These are phyloP conservation scores for Lentinus tigrinus DNA, from an alignment of 768 basidiomycete species.

Conservation along the genomic window DNA sequence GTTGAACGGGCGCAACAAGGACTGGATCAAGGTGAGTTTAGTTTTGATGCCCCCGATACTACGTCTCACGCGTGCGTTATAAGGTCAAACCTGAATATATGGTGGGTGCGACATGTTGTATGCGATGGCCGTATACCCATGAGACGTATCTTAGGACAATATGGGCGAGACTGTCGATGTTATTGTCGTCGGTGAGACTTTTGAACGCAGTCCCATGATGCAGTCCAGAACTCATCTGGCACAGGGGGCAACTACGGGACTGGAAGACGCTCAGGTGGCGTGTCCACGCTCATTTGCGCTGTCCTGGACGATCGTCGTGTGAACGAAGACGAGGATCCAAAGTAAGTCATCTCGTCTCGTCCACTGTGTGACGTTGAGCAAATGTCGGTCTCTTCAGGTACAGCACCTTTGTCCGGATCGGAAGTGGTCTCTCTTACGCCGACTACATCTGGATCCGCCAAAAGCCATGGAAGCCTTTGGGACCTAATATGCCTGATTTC, in stretches of 20 bases:
- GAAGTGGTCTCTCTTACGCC: conserved; percentile 80
- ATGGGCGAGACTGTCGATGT: conserved; percentile 93
- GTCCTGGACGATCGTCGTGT: conserved; percentile 72
- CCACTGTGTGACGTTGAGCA: background rate
- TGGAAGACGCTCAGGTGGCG: conserved; percentile 82
- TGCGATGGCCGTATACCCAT: background rate
- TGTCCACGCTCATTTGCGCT: conserved; percentile 88
- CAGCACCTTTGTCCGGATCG: conserved; percentile 85
- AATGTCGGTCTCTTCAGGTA: conserved; percentile 71
- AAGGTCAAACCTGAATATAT: conserved; percentile 87
- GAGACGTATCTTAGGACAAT: conserved; percentile 56
- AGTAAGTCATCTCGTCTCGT: conserved; percentile 39
- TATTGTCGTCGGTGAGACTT: conserved; percentile 81
- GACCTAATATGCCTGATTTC: conserved; percentile 75
- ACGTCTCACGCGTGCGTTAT: background rate
- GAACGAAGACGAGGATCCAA: conserved; percentile 58
- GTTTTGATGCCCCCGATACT: background rate
- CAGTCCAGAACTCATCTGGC: background rate
- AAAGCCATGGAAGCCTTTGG: conserved; percentile 83
- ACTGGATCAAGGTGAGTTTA: conserved; percentile 83
- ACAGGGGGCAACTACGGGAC: conserved; percentile 86
- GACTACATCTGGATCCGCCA: conserved; percentile 85
- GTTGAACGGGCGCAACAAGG: conserved; percentile 82
- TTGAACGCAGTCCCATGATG: background rate
- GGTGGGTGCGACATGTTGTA: conserved; percentile 39